Percentiles rank a stretch among this genome's conserved stretches.
These are phyloP conservation scores for Suillus subalutaceus DNA, from an alignment of 768 basidiomycete species.

Conservation along the genomic window DNA sequence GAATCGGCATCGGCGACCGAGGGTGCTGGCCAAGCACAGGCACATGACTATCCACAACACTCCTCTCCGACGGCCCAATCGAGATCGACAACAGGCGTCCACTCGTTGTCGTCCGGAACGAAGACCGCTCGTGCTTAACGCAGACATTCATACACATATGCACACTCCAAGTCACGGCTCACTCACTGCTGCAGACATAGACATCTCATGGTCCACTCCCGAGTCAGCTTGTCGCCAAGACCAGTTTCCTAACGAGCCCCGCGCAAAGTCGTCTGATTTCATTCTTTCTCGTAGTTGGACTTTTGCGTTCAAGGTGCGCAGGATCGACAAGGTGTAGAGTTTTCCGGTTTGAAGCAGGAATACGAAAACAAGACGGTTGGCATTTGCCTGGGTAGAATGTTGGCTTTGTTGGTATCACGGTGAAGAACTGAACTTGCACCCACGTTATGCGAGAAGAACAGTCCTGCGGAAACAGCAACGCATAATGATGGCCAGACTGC, in stretches of 20 bases:
- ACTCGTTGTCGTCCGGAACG: background rate
- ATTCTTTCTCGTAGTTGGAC: constrained; percentile 33
- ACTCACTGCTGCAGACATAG: background rate
- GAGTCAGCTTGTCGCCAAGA: constrained; percentile 31
- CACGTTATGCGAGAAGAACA: constrained; percentile 39
- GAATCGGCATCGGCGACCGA: background rate
- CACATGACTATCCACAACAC: background rate
- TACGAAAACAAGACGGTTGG: constrained; percentile 47
- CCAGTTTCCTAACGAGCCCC: constrained; percentile 44
- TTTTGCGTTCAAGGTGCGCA: constrained; percentile 35
- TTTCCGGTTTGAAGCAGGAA: constrained; percentile 55
- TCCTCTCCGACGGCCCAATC: background rate
- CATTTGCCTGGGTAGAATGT: constrained; percentile 20
- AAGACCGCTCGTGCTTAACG: background rate
- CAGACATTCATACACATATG: background rate
- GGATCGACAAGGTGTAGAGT: constrained; percentile 38
- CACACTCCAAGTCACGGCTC: background rate
- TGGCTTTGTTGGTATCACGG: background rate
- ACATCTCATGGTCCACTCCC: background rate
- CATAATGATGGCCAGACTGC: constrained; percentile 38
- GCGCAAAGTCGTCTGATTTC: constrained; percentile 43
- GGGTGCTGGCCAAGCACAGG: background rate
- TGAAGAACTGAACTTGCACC: constrained; percentile 15
- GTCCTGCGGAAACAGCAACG: constrained; percentile 32
- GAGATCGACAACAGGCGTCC: background rate